phyloP scores from a whole-genome alignment of 306 rosid genomes.

The Vicia sativa region DNA sequence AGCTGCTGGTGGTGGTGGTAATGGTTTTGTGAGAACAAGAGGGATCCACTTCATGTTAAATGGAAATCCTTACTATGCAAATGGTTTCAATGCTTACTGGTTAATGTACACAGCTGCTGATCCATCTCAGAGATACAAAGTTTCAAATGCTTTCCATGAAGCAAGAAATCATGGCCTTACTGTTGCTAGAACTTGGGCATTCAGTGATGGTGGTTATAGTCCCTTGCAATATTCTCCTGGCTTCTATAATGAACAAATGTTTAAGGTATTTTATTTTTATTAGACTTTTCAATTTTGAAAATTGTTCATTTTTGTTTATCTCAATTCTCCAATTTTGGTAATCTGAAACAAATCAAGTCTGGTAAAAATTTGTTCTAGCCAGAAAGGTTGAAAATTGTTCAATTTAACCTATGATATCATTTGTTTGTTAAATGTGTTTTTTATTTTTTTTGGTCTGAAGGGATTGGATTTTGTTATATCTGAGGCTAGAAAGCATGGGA shows the following conservation, averaged over 20 bases:
- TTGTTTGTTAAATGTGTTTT: not conserved
- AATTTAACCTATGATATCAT: not conserved
- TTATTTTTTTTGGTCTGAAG: constrained; percentile 47
- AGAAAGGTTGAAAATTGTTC: not conserved
- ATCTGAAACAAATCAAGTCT: not conserved
- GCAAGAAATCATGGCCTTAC: constrained; percentile 77
- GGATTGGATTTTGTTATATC: constrained; percentile 85
- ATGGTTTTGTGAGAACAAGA: constrained; percentile 70
- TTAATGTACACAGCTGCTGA: constrained; percentile 83
- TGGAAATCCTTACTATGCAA: constrained; percentile 80
- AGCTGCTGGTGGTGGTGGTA: constrained; percentile 47
- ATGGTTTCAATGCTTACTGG: constrained; percentile 97
- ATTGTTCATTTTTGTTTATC: not conserved
- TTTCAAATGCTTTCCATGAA: constrained; percentile 68
- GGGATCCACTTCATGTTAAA: constrained; percentile 70
- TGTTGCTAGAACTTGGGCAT: constrained; percentile 97
- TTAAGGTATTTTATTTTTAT: constrained; percentile 52
- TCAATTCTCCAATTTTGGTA: not conserved
- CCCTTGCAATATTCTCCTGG: constrained; percentile 89
- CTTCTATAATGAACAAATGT: constrained; percentile 79
- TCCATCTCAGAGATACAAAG: constrained; percentile 77
- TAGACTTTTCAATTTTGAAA: too few relatives aligned
- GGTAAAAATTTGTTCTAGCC: too few relatives aligned
- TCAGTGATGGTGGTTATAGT: constrained; percentile 87
- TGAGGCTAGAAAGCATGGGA: constrained; percentile 81